Evolutionary conservation across 148 eudicot genomes (phyloP), one percentile per base, ranked within the genome.

Genomic region (Salicornia ramosissima): DNA sequence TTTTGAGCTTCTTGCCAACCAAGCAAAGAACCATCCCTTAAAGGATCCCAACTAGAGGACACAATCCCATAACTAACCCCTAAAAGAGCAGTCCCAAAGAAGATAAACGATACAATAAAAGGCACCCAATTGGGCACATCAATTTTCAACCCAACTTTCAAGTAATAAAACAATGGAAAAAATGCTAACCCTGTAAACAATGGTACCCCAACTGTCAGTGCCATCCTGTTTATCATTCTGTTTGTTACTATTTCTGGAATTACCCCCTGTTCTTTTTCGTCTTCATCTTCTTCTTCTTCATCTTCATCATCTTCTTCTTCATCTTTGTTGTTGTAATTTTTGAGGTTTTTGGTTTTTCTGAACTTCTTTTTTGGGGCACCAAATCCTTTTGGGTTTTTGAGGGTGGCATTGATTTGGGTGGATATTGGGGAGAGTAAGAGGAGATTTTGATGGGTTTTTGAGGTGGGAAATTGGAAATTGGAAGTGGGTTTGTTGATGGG

Each of bases 21-120:
- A 80, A 85, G 75, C 10, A 86, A 56, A 31, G 98, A 94, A n/a
- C 98, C 98, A 75, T 94, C 96, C 78, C 98, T 90, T 78, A 87
- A 31, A 8, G 99, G 99, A 66, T 94, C 99, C 99, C 99, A 94
- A 71, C 99, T 94, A 21, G 96, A 75, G 30, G 99, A 90, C 72
- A 94, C 99, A 74, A 94, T 94, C 76, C 96, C 99, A 81, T 94
- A 94, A 75, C 91, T 94, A 5, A 94, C 86, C 63, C 98, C 98
- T 68, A 83, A 54, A 30, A 93, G 89, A 33, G 98, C 97, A 11
- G 89, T 76, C 65, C 98, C 98, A 74, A 90, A 94, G 83, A 94
- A 94, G 77, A 86, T 10, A 45, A 90, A 94, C 0, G 98, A 94
- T 71, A 90, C 97, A 26, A 90, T 85, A 70, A 90, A 81, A 58